phyloP scores from a whole-genome alignment of 257 asterid genomes.

The Solanum pinnatisectum region DNA sequence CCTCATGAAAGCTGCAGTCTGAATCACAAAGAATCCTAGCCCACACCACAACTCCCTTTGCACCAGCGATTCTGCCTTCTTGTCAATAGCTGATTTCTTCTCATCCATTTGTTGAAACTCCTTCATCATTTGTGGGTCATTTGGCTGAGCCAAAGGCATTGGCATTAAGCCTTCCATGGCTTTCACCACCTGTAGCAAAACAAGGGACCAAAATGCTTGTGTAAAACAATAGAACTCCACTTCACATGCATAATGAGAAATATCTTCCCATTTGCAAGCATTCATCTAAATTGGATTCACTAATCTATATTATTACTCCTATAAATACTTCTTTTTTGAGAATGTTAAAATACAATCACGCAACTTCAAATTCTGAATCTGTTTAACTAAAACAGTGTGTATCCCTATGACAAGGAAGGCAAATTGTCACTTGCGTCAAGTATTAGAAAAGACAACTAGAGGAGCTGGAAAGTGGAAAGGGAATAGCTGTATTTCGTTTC shows the following conservation, averaged over 20 bases:
- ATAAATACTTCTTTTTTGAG: no score
- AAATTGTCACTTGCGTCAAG: neutral
- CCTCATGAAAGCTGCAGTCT: slow-evolving; percentile 84
- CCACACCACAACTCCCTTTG: slow-evolving; percentile 72
- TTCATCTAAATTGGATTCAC: neutral
- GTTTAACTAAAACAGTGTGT: neutral
- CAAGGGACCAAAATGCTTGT: slow-evolving; percentile 38
- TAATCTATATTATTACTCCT: neutral
- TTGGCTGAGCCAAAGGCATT: slow-evolving; percentile 14
- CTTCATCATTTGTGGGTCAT: slow-evolving; percentile 37
- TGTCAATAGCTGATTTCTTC: slow-evolving; percentile 47
- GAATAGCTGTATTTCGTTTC: neutral
- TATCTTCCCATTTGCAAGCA: neutral
- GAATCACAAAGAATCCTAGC: slow-evolving; percentile 48
- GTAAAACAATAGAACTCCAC: slow-evolving; percentile 37
- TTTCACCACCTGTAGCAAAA: slow-evolving; percentile 72
- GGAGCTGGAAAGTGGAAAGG: neutral
- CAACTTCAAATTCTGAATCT: neutral
- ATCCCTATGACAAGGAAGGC: neutral
- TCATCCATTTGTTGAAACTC: slow-evolving; percentile 63
- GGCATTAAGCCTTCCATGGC: slow-evolving; percentile 65
- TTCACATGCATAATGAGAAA: slow-evolving; percentile 7
- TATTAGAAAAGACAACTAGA: neutral
- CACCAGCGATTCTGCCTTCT: slow-evolving; percentile 36
- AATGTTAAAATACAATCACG: neutral